phyloP scores from a whole-genome alignment of 768 basidiomycete species.

The Solioccasus polychromus region DNA sequence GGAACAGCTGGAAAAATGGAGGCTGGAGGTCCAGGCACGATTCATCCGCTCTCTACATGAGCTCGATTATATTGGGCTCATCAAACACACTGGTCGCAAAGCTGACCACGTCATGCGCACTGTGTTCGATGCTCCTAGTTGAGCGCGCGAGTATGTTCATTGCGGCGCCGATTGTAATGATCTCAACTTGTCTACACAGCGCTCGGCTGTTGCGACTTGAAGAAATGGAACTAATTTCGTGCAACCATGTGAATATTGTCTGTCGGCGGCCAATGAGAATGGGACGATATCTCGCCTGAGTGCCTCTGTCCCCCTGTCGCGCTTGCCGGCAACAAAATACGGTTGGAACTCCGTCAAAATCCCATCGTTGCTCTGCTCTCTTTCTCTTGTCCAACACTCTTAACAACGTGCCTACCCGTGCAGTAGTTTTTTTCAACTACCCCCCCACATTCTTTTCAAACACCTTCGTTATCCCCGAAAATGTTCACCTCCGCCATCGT shows the following conservation, averaged over 20 bases:
- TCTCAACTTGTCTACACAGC: conserved; percentile 10
- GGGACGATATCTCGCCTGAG: too few species aligned
- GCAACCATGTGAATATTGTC: conserved; percentile 5
- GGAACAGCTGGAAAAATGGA: conserved; percentile 50
- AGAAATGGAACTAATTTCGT: background rate
- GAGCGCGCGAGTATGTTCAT: conserved; percentile 17
- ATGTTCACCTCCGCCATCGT: conserved; percentile 54
- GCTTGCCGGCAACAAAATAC: conserved; percentile 1
- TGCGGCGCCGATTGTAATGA: background rate
- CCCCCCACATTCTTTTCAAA: conserved; percentile 24
- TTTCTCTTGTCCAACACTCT: background rate
- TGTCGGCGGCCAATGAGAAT: background rate
- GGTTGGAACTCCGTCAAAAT: conserved; percentile 34
- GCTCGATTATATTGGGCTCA: conserved; percentile 74
- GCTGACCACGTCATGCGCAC: conserved; percentile 72
- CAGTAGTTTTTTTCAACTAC: conserved; percentile 7
- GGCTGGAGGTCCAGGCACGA: conserved; percentile 66
- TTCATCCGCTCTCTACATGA: conserved; percentile 81
- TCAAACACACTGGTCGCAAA: conserved; percentile 78
- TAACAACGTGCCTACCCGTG: background rate
- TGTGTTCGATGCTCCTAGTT: conserved; percentile 48
- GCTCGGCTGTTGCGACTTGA: background rate
- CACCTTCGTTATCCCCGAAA: conserved; percentile 21
- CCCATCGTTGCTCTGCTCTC: background rate
- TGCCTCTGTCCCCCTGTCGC: too few species aligned